Evolutionary conservation across 2,329 filamentous ascomycete genomes (phyloP).

Genomic region (Neopestalotiopsis sp.): DNA sequence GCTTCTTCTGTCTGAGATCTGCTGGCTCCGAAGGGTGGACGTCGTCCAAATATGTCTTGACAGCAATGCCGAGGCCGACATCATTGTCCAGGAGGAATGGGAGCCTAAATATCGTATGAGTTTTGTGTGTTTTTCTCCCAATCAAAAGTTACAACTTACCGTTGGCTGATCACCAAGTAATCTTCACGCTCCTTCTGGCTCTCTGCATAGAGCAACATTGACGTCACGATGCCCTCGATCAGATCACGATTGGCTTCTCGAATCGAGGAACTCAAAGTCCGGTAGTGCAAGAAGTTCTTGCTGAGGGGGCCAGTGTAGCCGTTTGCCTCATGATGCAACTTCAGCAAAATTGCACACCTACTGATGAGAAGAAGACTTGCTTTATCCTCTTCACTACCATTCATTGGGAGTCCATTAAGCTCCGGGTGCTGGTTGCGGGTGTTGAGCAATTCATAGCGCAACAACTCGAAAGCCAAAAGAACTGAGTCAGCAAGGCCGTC

Average conservation of each 20-base stretch:
- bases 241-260: conserved; percentile 82
- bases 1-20: conserved; percentile 49
- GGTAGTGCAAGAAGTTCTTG: conserved; percentile 85
- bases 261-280: conserved; percentile 80
- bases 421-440: conserved; percentile 64
- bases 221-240: conserved; percentile 79
- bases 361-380: conserved; percentile 81
- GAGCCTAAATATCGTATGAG: conserved; percentile 46
- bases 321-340: conserved; percentile 80
- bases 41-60: conserved; percentile 80
- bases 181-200: conserved; percentile 73
- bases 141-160: conserved; percentile 55
- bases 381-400: conserved; percentile 73
- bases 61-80: conserved; percentile 77
- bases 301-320: conserved; percentile 95
- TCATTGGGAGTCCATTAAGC: conserved; percentile 59
- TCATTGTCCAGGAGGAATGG: conserved; percentile 75
- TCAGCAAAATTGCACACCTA: conserved; percentile 82
- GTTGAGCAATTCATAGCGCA: conserved; percentile 80
- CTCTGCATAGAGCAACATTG: conserved; percentile 82
- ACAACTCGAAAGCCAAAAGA: conserved; percentile 83
- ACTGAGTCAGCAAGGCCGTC: conserved; percentile 73
- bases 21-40: conserved; percentile 62
- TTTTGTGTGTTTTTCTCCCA: neutral
- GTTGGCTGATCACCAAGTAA: conserved; percentile 71